Conservation (phyloP, 768 basidiomycete genomes). For the Galerina sulciceps region DNA sequence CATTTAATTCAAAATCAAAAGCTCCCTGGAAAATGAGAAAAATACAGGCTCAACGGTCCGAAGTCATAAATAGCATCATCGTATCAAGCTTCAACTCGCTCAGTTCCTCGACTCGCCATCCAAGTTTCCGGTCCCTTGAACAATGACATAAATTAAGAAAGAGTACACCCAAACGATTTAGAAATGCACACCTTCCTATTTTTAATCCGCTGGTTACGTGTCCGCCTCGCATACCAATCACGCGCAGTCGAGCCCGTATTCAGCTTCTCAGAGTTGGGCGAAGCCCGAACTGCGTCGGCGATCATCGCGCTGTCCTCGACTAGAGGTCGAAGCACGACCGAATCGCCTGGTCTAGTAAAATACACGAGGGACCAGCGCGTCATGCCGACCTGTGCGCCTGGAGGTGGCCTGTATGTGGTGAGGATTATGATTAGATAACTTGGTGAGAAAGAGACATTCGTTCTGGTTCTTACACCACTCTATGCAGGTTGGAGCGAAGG, state of each 20-base stretch:
- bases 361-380: slow-evolving; percentile 73
- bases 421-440: not conserved
- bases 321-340: slow-evolving; percentile 52
- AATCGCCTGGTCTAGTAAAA: slow-evolving; percentile 66
- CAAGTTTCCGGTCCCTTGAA: slow-evolving; percentile 49
- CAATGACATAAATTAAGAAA: not conserved
- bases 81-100: slow-evolving; percentile 23
- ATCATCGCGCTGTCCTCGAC: slow-evolving; percentile 54
- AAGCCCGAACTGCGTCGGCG: slow-evolving; percentile 42
- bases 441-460: not conserved
- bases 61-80: not conserved
- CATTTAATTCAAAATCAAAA: not conserved
- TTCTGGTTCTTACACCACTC: slow-evolving; percentile 58
- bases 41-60: too few species aligned
- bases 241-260: slow-evolving; percentile 38
- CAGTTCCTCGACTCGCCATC: slow-evolving; percentile 50
- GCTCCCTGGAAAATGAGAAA: too few species aligned
- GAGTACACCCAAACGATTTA: not conserved
- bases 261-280: slow-evolving; percentile 38
- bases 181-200: slow-evolving; percentile 40
- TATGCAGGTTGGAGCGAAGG: slow-evolving; percentile 68
- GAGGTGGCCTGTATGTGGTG: slow-evolving; percentile 51
- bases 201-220: slow-evolving; percentile 47
- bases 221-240: slow-evolving; percentile 48
- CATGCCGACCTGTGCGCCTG: slow-evolving; percentile 52